Evolutionary conservation across 108 stramenopile species (phyloP), one percentile per base, ranked within the genome.

Genomic region (Fistulifera pelliculosa): DNA sequence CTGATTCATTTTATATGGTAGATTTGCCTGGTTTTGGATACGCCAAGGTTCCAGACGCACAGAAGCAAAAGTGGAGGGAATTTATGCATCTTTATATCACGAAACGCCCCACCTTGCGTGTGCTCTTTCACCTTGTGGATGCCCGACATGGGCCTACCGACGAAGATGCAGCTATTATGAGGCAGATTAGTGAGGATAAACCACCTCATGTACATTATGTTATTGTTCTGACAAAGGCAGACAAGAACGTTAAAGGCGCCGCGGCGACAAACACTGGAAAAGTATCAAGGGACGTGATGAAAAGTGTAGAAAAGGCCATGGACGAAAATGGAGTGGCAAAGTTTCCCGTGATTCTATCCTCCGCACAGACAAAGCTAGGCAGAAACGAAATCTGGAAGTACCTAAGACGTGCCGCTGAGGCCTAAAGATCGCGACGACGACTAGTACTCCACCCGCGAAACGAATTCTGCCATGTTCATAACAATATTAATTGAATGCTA

Each of bases 11-110:
- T 54, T 90, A 87, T 56, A 76, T 96, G 16, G 91, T 94, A 10
- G 97, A 98, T 68, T 62, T 98, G 14, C 90, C 90, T 1, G 97
- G 97, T 11, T 94, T 94, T 72, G 97, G 97, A 22, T 98, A 87
- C 68, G 96, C 96, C 42, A 88, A 89, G 58, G 93, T 83, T 1
- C 86, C 93, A 12, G 79, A 88, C 41, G 54, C 84, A 47, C 73
- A 85, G 64, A 59, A 80, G 24, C 58, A 83, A 42, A 58, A 80
- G 66, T 97, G 96, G 96, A 58, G 75, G 8, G 64, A 60, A 27
- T 86, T 97, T 56, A 76, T 94, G 74, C 62, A 66, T 21, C 69
- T 73, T 53, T 97, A 94, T 66, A 69, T 95, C 23, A 57, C 61
- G 6, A 70, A 63, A 7, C 66, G 96, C 15, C 58, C 66, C 16